phyloP scores from a whole-genome alignment of 176 grass and related monocot species.

The Hordeum vulgare region MorexV3_pseudomolecules_assembly NC_058524.1:86520236-86520735 shows the following conservation, averaged over 20 bases:
- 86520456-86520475: slow-evolving; percentile 37
- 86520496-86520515: slow-evolving; percentile 38
- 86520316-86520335: slow-evolving; percentile 48
- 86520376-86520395: slow-evolving; percentile 26
- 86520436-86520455: slow-evolving; percentile 16
- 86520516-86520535: slow-evolving; percentile 40
- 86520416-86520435: slow-evolving; percentile 8
- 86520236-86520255: slow-evolving; percentile 20
- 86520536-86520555: not conserved
- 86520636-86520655: not conserved
- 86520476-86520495: slow-evolving; percentile 41
- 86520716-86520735: not conserved
- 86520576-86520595: not conserved
- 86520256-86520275: slow-evolving; percentile 52
- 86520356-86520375: slow-evolving; percentile 26
- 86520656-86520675: too few relatives aligned
- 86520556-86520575: not conserved
- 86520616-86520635: too few relatives aligned
- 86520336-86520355: slow-evolving; percentile 40
- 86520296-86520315: slow-evolving; percentile 46
- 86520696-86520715: not conserved
- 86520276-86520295: slow-evolving; percentile 55
- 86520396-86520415: slow-evolving; percentile 27
- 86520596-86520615: too few relatives aligned
- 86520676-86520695: not conserved